Conservation (phyloP, 2,329 filamentous ascomycete species). For the Fusarium continuum region DNA sequence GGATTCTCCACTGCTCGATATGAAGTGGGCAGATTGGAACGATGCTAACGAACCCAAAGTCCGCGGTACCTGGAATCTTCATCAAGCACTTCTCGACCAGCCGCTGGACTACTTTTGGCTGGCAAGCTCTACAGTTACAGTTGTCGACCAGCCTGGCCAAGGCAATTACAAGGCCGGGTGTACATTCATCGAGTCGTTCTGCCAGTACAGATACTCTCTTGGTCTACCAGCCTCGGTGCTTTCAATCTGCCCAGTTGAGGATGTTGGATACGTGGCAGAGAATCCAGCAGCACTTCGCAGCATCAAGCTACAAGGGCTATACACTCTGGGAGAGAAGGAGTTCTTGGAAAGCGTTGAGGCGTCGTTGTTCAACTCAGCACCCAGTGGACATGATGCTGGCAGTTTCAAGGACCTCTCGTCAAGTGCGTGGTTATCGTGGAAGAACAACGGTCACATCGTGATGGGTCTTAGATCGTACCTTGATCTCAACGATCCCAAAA, state of each 20-base stretch:
- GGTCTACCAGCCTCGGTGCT: slow-evolving; percentile 14
- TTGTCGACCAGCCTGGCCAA: slow-evolving; percentile 15
- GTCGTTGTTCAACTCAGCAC: not conserved
- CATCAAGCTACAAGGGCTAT: not conserved
- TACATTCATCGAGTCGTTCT: slow-evolving; percentile 21
- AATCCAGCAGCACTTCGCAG: not conserved
- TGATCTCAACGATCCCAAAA: slow-evolving; percentile 4
- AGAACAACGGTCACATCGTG: not conserved
- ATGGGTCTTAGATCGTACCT: slow-evolving; percentile 10
- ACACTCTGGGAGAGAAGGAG: not conserved
- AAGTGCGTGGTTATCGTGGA: not conserved
- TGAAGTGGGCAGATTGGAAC: slow-evolving; percentile 40
- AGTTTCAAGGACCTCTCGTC: not conserved
- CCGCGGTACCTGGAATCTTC: slow-evolving; percentile 45
- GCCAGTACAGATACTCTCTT: slow-evolving; percentile 5
- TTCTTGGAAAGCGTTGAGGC: slow-evolving; percentile 12
- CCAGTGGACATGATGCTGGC: not conserved
- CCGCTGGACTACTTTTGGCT: slow-evolving; percentile 50
- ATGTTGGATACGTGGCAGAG: slow-evolving; percentile 18
- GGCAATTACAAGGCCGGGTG: slow-evolving; percentile 18
- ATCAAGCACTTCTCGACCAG: slow-evolving; percentile 19
- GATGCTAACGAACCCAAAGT: slow-evolving; percentile 47
- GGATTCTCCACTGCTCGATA: slow-evolving; percentile 47
- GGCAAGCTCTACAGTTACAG: not conserved
- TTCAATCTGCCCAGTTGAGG: slow-evolving; percentile 10